phyloP scores from a whole-genome alignment of 129 eudicot species.

The Centaurea solstitialis region DNA sequence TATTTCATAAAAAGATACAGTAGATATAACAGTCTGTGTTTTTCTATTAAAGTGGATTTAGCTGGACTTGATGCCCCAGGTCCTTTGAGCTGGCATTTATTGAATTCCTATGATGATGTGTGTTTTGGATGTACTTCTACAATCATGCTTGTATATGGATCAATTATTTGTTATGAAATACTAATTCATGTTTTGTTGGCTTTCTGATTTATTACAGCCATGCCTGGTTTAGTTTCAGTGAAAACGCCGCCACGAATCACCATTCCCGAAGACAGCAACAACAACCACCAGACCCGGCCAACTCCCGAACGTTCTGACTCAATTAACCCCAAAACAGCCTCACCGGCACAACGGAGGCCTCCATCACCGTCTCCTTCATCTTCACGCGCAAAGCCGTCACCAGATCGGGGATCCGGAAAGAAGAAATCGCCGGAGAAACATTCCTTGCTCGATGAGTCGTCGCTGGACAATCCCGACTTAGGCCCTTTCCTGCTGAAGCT shows the following conservation, averaged over 20 bases:
- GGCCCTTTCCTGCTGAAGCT: constrained; percentile 88
- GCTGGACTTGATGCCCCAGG: neutral
- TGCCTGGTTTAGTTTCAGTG: constrained; percentile 91
- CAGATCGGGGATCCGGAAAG: constrained; percentile 93
- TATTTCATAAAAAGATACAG: neutral
- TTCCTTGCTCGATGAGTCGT: constrained; percentile 51
- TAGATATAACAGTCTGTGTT: neutral
- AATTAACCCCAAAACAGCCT: constrained; percentile 34
- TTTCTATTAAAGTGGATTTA: neutral
- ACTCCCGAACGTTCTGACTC: constrained; percentile 51
- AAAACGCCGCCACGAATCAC: constrained; percentile 76
- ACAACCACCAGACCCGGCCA: constrained; percentile 55
- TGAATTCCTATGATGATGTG: neutral
- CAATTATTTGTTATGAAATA: neutral
- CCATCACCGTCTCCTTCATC: constrained; percentile 91
- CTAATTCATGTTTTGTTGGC: constrained; percentile 4
- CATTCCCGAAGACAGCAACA: constrained; percentile 45
- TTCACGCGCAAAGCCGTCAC: constrained; percentile 93
- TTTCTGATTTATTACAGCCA: constrained; percentile 19
- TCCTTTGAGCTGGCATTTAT: constrained; percentile 5
- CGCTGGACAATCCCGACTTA: constrained; percentile 93
- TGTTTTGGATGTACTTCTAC: neutral
- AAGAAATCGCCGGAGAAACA: constrained; percentile 75
- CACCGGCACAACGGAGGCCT: constrained; percentile 71
- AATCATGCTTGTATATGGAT: neutral